A percentile compares a stretch with the other conserved stretches of the same genome.
Conservation (phyloP, 2,329 filamentous ascomycete genomes). For the Beauveria sp. region DNA sequence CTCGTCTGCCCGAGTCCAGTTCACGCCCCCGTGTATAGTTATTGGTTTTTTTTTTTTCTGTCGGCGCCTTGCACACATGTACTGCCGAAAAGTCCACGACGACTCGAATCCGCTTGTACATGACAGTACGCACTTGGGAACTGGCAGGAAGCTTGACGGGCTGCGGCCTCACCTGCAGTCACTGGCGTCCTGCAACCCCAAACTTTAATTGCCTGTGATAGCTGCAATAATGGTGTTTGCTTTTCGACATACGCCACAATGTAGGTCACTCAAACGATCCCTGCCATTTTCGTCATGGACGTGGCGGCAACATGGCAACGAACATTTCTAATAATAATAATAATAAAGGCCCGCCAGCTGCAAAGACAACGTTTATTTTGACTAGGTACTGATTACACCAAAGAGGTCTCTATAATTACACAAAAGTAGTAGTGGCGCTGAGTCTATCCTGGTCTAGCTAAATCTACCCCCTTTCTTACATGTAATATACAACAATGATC, state of each 20-base stretch:
- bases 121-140: background rate
- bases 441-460: constrained; percentile 10
- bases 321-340: background rate
- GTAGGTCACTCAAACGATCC: background rate
- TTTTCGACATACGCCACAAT: background rate
- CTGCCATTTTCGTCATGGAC: background rate
- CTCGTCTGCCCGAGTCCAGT: background rate
- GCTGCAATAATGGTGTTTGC: background rate
- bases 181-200: background rate
- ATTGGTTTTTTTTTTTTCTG: background rate
- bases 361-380: background rate
- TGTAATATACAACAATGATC: constrained; percentile 1
- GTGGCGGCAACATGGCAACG: background rate
- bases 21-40: background rate
- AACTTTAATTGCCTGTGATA: background rate
- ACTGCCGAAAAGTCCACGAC: background rate
- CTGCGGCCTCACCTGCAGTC: background rate
- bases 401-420: background rate
- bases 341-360: background rate
- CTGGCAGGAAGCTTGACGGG: background rate
- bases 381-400: background rate
- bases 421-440: background rate
- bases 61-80: background rate
- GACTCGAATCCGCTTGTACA: background rate
- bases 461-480: background rate